Conservation (phyloP, 2,329 filamentous ascomycete species). For the Herpotrichia juniperi region DNA sequence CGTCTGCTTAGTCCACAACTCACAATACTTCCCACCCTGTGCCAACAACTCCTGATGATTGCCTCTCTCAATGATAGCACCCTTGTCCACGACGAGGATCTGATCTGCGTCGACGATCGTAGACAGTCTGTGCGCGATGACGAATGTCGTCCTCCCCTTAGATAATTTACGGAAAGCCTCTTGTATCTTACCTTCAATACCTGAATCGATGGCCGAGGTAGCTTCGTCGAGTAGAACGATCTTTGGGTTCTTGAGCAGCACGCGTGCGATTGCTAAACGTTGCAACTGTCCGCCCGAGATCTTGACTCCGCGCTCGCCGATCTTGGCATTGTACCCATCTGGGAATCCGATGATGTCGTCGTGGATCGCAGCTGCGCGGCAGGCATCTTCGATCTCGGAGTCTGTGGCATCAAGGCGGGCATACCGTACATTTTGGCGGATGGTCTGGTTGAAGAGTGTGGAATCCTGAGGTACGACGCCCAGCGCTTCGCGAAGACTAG, state of each 20-base stretch:
- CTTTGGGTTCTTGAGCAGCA: conserved; percentile 79
- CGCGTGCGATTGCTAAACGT: conserved; percentile 72
- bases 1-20: conserved; percentile 88
- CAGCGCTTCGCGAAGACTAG: conserved; percentile 63
- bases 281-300: conserved; percentile 71
- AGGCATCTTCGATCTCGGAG: conserved; percentile 65
- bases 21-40: conserved; percentile 74
- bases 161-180: conserved; percentile 65
- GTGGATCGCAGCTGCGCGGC: conserved; percentile 67
- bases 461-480: conserved; percentile 71
- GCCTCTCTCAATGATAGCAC: conserved; percentile 77
- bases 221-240: conserved; percentile 87
- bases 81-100: conserved; percentile 78
- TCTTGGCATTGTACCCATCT: conserved; percentile 47
- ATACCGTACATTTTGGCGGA: conserved; percentile 70
- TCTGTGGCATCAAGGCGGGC: conserved; percentile 66
- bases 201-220: conserved; percentile 83
- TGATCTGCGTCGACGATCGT: conserved; percentile 87
- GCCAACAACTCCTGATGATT: conserved; percentile 78
- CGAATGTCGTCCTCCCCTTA: conserved; percentile 68
- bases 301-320: conserved; percentile 48
- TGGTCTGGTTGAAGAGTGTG: conserved; percentile 67
- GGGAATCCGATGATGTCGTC: conserved; percentile 67
- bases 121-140: conserved; percentile 79
- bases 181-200: conserved; percentile 71